These are phyloP conservation scores for Sclerotinia subarctica DNA, from an alignment of 2,329 filamentous ascomycete species.

Conservation along the genomic window DNA sequence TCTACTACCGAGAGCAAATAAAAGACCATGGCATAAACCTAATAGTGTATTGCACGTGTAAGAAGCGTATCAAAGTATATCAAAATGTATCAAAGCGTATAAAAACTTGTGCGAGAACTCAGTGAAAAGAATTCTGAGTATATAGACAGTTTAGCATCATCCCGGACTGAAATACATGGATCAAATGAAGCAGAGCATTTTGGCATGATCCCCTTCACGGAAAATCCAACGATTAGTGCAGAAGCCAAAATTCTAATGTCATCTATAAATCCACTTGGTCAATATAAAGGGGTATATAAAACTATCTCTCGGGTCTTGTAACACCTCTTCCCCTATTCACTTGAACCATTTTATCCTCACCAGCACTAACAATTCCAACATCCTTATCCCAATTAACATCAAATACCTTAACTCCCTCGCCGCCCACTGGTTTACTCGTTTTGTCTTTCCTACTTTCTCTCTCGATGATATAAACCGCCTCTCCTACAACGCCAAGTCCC, in stretches of 20 bases:
- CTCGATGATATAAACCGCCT: conserved; percentile 72
- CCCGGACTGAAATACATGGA: not conserved
- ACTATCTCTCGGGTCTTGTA: conserved; percentile 29
- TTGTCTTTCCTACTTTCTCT: conserved; percentile 65
- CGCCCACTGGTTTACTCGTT: conserved; percentile 63
- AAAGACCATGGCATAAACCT: not conserved
- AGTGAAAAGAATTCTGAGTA: not conserved
- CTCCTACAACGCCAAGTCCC: conserved; percentile 59
- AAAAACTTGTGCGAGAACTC: not conserved
- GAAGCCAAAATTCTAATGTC: not conserved
- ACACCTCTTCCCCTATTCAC: conserved; percentile 57
- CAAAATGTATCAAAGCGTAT: not conserved
- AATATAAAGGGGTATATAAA: conserved; percentile 21
- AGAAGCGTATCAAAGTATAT: not conserved
- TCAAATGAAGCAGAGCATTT: not conserved
- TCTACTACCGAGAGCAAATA: not conserved
- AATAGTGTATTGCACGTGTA: not conserved
- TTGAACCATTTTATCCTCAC: conserved; percentile 93
- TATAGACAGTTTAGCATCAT: not conserved
- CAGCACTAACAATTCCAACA: conserved; percentile 85
- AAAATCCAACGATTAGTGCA: not conserved
- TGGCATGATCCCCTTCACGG: not conserved
- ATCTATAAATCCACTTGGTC: conserved; percentile 11
- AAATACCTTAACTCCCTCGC: conserved; percentile 88
- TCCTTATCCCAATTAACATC: conserved; percentile 80